A percentile compares a stretch with the other conserved stretches of the same genome.
phyloP scores from a whole-genome alignment of 331 rosid genomes.

The Acacia pycnantha region DNA sequence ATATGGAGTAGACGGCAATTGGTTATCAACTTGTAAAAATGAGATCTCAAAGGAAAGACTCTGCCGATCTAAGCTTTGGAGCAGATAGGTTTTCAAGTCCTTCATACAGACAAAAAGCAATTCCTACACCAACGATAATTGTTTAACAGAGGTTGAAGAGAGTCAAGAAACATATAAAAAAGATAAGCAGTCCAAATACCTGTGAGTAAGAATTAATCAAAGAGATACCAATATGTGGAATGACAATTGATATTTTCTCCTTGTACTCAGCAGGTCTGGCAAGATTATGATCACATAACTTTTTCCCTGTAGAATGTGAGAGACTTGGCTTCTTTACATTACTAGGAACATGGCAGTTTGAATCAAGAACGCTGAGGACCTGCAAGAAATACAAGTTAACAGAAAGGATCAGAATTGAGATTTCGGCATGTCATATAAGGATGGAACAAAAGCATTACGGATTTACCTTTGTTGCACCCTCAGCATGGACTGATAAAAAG shows the following conservation, averaged over 20 bases:
- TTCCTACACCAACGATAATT: conserved; percentile 54
- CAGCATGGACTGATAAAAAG: conserved; percentile 80
- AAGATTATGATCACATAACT: conserved; percentile 50
- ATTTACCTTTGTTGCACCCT: conserved; percentile 92
- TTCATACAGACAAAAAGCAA: conserved; percentile 70
- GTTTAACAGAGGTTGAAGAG: conserved; percentile 25
- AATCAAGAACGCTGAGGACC: conserved; percentile 84
- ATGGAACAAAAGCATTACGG: conserved; percentile 23
- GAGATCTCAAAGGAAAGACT: conserved; percentile 59
- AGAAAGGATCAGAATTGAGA: background rate
- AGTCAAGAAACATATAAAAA: conserved; percentile 22
- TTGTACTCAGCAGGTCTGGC: conserved; percentile 56
- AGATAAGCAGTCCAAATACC: conserved; percentile 43
- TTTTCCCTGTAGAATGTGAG: conserved; percentile 44
- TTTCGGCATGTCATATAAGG: conserved; percentile 1
- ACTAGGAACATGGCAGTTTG: conserved; percentile 60
- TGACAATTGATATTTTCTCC: conserved; percentile 69
- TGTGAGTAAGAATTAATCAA: conserved; percentile 72
- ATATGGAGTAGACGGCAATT: conserved; percentile 82
- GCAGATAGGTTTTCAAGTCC: conserved; percentile 58
- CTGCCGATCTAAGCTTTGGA: conserved; percentile 87
- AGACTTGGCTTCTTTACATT: conserved; percentile 47
- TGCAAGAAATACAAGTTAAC: conserved; percentile 32
- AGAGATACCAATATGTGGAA: conserved; percentile 79
- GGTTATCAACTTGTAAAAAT: conserved; percentile 89